A percentile compares a stretch with the other conserved stretches of the same genome.
Conservation (phyloP, 345 rosid genomes). For the Arabidopsis arenosa region DNA sequence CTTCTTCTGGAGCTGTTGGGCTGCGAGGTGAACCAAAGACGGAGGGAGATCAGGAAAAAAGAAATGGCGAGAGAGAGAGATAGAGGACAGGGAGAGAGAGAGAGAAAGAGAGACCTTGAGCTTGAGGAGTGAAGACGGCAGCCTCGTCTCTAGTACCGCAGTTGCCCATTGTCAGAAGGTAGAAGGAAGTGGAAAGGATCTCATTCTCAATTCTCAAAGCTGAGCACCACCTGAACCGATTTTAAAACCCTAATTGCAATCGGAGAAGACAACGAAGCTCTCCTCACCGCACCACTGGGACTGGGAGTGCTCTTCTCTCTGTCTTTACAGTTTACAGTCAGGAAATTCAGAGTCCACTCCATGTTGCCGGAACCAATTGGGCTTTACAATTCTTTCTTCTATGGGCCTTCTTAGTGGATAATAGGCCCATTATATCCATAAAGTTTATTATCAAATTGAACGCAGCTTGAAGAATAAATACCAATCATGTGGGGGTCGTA, state of each 20-base stretch:
- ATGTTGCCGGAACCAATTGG: not conserved
- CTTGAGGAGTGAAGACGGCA: conserved; percentile 68
- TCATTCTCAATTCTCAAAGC: conserved; percentile 34
- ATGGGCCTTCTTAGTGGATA: not conserved
- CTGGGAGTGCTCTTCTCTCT: conserved; percentile 26
- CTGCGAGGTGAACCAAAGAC: conserved; percentile 48
- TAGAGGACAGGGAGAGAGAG: not conserved
- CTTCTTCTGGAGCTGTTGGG: conserved; percentile 76
- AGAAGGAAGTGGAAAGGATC: conserved; percentile 33
- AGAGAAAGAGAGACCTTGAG: conserved; percentile 62
- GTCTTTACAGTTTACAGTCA: conserved; percentile 14
- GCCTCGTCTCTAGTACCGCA: conserved; percentile 98
- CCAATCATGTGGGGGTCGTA: not conserved
- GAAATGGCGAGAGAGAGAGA: conserved; percentile 35
- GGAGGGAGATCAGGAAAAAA: conserved; percentile 28
- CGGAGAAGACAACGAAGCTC: conserved; percentile 27
- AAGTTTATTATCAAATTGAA: conserved; percentile 1
- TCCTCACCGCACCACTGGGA: conserved; percentile 20
- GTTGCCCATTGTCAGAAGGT: conserved; percentile 71
- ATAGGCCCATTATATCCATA: not conserved
- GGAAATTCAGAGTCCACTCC: conserved; percentile 10
- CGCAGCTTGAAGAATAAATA: not conserved
- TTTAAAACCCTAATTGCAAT: conserved; percentile 37
- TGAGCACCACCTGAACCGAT: not conserved
- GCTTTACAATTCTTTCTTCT: not conserved